Base-by-base conservation (phyloP, 2,329 filamentous ascomycete genomes). In the Penicillium aurantiogriseum region DNA sequence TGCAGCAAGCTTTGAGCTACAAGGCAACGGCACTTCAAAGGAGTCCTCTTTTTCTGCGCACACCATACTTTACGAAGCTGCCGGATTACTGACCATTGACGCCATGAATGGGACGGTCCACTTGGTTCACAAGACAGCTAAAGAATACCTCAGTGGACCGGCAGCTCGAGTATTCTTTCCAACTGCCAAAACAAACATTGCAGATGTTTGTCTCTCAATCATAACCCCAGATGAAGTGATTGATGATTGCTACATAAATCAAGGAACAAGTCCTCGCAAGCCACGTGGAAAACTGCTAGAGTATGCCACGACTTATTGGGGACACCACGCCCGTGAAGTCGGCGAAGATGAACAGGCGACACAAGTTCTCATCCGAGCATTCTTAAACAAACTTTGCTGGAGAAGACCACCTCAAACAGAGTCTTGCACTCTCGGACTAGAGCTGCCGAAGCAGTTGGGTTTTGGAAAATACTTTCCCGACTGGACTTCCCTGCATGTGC, bases 351-450 rank as follows among this genome's bases (percentile, higher is more conserved):
- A 73, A 42, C 67, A 65, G 27, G 69, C 70, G 0, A 68, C 59
- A 4, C 69, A 71, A 35, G 70, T 73, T 0, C 51, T 73, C 1
- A 69, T 70, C 17, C 58, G 57, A n/a, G 60, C 71, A 0, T 73
- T 72, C n/a, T 57, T 73, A 9, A 73, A 73, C 31, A 73, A 73
- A 33, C 57, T 73, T 7, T 55, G 53, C 2, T 73, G 71, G 71
- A 62, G 70, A 53, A 57, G 66, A 0, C 71, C 71, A 17, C 68
- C 68, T 0, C 0, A 1, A 3, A 25, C 31, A 48, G 3, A 27
- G 0, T 25, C 21, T n/a, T 48, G 9, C 15, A 4, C 7, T 2
- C 13, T n/a, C 8, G 33, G 15, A 7, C 15, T 19, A 1, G 21
- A 38, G 4, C 63, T 70, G 4, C 69, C 69, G 0, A 50, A 51